Base-by-base conservation (phyloP, 1,284 basidiomycete genomes). In the Marasmius tenuissimus region DNA sequence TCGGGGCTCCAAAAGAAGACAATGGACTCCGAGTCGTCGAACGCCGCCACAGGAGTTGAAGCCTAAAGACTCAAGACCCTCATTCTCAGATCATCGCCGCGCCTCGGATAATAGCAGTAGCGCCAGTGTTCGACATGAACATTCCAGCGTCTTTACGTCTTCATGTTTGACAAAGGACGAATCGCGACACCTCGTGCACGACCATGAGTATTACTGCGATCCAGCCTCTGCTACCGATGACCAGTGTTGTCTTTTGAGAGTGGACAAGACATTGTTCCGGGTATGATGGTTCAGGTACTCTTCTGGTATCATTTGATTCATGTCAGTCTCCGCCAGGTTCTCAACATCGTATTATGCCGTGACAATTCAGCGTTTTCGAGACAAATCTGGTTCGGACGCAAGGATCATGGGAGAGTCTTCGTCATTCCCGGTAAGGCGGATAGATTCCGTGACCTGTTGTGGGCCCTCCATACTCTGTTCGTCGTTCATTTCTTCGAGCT, bases 381-480 rank as follows among this genome's bases (percentile, higher is more conserved):
- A 64, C 77, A 78, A 74, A 70, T 81, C 58, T 69, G 69, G 64
- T 69, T 77, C 53, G 73, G 72, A 16, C 65, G 63, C 45, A 62
- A 67, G 38, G 37, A 65, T 50, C 47, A 50, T 55, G 70, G 71
- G 6, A 64, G 64, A 10, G 71, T 77, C 1, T 71, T 80, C 55
- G 65, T 72, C 20, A 69, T 79, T 9, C 73, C 71, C 7, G 60
- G 56, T 12, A 77, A 80, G 57, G 74, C 74, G 18, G 75, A 71
- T 6, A 70, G 75, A 60, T 81, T 81, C 57, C 75, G 75, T 22
- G 78, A 79, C 63, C 70, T 81, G 27, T 67, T 81, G 37, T 79
- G 79, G 77, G 79, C 73, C 27, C 61, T 81, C 34, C 78, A 81
- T 66, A 75, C 78, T 40, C 69, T 74, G 80, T 82, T 62, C 71